These are phyloP conservation scores for Actinomucor elegans DNA, from an alignment of 371 early-diverging fungal genomes.

Conservation along the genomic window DNA sequence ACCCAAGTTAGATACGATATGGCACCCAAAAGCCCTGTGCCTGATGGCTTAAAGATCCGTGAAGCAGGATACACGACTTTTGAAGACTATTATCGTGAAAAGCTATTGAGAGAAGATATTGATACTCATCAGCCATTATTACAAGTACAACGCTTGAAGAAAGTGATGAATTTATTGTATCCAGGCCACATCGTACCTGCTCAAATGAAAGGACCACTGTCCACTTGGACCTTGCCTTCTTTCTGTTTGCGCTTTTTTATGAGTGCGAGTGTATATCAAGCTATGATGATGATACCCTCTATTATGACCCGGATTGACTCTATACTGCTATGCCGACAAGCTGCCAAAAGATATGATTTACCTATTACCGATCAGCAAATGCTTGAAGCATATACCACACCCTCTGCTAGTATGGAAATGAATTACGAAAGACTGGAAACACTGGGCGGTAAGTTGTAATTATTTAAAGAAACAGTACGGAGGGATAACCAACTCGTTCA, in stretches of 20 bases:
- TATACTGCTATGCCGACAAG: slow-evolving; percentile 58
- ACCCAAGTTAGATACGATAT: slow-evolving; percentile 41
- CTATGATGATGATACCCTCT: slow-evolving; percentile 63
- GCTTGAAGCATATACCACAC: slow-evolving; percentile 75
- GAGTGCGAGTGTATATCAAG: slow-evolving; percentile 52
- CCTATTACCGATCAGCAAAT: slow-evolving; percentile 48
- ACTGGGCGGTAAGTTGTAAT: slow-evolving; percentile 61
- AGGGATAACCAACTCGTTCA: neutral
- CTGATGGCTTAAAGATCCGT: slow-evolving; percentile 25
- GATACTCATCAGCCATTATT: slow-evolving; percentile 51
- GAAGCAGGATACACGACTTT: slow-evolving; percentile 46
- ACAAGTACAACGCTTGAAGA: slow-evolving; percentile 39
- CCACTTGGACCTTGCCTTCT: slow-evolving; percentile 57
- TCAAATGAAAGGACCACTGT: slow-evolving; percentile 23
- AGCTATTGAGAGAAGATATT: slow-evolving; percentile 15
- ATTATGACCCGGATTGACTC: slow-evolving; percentile 70
- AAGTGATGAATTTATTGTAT: slow-evolving; percentile 56
- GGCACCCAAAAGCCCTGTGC: slow-evolving; percentile 37
- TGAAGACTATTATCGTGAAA: slow-evolving; percentile 50
- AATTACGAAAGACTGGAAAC: slow-evolving; percentile 96
- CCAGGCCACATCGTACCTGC: slow-evolving; percentile 22
- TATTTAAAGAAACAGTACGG: neutral
- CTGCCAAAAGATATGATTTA: slow-evolving; percentile 42
- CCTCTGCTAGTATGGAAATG: slow-evolving; percentile 64
- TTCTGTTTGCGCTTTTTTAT: slow-evolving; percentile 53